Base-by-base conservation (phyloP, 441 rosid species). In the Populus trichocarpa region DNA sequence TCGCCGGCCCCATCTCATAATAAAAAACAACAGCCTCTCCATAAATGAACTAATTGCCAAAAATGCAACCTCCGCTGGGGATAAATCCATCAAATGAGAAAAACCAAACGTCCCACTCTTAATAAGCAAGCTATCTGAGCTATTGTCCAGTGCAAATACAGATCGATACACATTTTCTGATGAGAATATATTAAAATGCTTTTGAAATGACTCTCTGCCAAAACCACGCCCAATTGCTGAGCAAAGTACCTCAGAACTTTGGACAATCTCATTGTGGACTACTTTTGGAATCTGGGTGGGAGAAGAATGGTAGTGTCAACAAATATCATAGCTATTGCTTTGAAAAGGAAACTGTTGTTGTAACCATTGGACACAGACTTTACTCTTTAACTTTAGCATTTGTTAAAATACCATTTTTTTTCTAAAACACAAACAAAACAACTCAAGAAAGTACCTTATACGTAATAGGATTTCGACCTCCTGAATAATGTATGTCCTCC, bases 101-200 rank as follows among this genome's bases (percentile, higher is more conserved):
- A 96, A 96, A 73, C 98, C 94, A 89, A 96, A 94, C 75, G 93
- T 82, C 81, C 91, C 97, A 86, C 93, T 90, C 80, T 71, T 77
- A 46, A 81, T 81, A 78, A 81, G 80, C 75, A 79, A 86, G 73
- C 78, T 85, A 79, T 83, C 84, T 50, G 84, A 80, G 76, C 80
- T 72, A 81, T 42, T 76, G 69, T 74, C 88, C 73, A 77, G 85
- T 32, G 82, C 82, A 80, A 87, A 79, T 70, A 83, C 76, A 74
- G 99, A 96, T 79, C 71, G 87, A 79, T 85, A 75, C 68, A 96
- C 82, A 87, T 91, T 88, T 77, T 77, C 90, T 4, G 91, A 89
- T 33, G 95, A 91, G 84, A 90, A 96, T 80, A 94, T 85, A 78
- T 88, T 92, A 84, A 96, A 94, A 74, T 73, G 65, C 82, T 92